Conservation (phyloP, 306 rosid species). For the Alnus rubra region DNA sequence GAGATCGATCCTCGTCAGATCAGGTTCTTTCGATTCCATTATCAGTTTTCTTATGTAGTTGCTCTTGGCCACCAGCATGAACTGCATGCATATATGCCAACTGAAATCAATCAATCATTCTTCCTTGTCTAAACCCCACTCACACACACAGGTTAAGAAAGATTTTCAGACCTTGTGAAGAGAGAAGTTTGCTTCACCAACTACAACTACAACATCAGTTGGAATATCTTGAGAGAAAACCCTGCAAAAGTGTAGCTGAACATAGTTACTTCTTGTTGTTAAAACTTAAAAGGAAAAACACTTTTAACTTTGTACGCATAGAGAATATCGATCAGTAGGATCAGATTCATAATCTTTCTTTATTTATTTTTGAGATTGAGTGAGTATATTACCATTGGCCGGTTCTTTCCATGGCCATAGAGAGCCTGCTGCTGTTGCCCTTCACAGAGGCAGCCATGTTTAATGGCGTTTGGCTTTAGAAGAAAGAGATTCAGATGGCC, state of each 20-base stretch:
- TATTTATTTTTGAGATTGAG: constrained; percentile 4
- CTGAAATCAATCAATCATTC: background rate
- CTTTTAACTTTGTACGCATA: background rate
- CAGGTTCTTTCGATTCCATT: constrained; percentile 59
- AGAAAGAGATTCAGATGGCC: background rate
- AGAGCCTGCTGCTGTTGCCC: constrained; percentile 40
- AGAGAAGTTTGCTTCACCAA: constrained; percentile 73
- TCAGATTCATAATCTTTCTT: background rate
- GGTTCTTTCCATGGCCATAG: constrained; percentile 90
- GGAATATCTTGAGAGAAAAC: constrained; percentile 80
- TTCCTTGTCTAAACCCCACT: background rate
- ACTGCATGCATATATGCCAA: constrained; percentile 37
- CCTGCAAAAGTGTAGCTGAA: constrained; percentile 41
- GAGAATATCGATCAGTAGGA: no score
- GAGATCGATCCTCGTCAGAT: constrained; percentile 60
- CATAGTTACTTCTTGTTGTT: background rate
- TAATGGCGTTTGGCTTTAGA: constrained; percentile 4
- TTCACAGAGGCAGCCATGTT: constrained; percentile 49
- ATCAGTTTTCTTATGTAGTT: constrained; percentile 72
- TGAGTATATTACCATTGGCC: constrained; percentile 62
- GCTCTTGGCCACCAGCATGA: constrained; percentile 90
- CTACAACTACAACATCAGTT: constrained; percentile 58
- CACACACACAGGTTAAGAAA: background rate
- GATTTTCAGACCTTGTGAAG: constrained; percentile 72
- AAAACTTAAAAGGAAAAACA: background rate